Base-by-base conservation (phyloP, 208 protist genomes). In the Leishmania guyanensis region DNA sequence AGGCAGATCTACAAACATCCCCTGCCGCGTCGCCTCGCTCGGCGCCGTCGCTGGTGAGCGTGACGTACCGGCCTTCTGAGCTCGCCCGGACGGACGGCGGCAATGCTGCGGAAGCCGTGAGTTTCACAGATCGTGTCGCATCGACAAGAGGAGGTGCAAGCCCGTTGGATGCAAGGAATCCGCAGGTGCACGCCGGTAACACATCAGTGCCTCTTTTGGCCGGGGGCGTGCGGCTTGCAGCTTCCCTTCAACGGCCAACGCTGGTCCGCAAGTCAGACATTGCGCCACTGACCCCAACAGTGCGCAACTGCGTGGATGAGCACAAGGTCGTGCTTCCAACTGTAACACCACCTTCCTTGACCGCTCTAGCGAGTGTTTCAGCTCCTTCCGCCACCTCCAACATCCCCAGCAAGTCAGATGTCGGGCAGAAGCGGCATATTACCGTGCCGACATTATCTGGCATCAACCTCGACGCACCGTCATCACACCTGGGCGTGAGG, bases 1-100 rank as follows among this genome's bases (percentile, higher is more conserved):
- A 29, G n/a, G 14, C 20, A 53, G 33, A 16, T 12, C 33, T 16
- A 20, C 46, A 46, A 53, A 33, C 66, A 16, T 54, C 66, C 48
- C 65, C 68, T 69, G 80, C 48, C 20, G 39, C 58, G 6, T 85
- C 77, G 2, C 53, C 69, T 36, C 77, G 69, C 29, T 87, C 86
- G 6, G 83, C 77, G n/a, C 86, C 86, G 12, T 91, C 88, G 43
- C 62, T 88, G 17, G 80, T 87, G n/a, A 91, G 88, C 78, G 81
- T 71, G 17, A 91, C 88, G 48, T 84, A 89, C 60, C 62, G 77
- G 3, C 88, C 88, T 0, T 83, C 83, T 2, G 83, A 91, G 53
- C 66, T 91, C 9, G 65, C 64, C 70, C 29, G 65, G 54, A 43
- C 9, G 4, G 20, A 69, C 16, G 36, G 43, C 46, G 16, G 53